Conservation (phyloP, 257 asterid species). For the Ballota nigra region DNA sequence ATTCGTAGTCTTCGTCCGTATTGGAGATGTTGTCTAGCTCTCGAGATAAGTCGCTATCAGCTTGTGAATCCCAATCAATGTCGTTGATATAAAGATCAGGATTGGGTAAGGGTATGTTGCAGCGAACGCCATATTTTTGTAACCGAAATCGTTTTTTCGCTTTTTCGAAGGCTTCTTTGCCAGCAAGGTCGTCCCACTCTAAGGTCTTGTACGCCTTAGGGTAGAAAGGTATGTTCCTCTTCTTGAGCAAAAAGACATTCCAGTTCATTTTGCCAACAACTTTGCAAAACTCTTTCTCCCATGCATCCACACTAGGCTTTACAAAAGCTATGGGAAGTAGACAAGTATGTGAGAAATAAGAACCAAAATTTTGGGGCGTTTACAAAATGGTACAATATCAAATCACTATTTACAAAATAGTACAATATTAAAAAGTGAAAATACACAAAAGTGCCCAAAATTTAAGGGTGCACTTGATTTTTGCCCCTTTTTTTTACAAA, state of each 20-base stretch:
- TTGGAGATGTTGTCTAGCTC: neutral
- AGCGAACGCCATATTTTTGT: neutral
- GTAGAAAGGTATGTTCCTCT: neutral
- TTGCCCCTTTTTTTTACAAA: too few relatives aligned
- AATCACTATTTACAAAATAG: too few relatives aligned
- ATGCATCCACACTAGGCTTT: neutral
- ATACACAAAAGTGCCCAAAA: too few relatives aligned
- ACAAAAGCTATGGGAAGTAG: neutral
- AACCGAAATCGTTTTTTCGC: neutral
- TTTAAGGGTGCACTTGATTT: too few relatives aligned
- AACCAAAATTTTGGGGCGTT: too few relatives aligned
- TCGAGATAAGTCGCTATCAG: neutral
- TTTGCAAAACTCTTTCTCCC: neutral
- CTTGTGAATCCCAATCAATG: neutral
- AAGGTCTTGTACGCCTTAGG: neutral
- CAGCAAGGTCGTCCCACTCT: neutral
- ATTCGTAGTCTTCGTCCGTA: neutral
- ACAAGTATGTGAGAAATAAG: too few relatives aligned
- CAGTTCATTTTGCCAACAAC: neutral
- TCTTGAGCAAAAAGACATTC: neutral
- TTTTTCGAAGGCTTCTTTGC: neutral
- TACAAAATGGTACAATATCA: too few relatives aligned
- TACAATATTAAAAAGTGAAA: too few relatives aligned
- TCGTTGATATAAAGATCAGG: neutral
- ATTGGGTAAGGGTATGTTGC: neutral